phyloP scores from a whole-genome alignment of 164 flowering plant species.

The Magnolia changhungtana region DNA sequence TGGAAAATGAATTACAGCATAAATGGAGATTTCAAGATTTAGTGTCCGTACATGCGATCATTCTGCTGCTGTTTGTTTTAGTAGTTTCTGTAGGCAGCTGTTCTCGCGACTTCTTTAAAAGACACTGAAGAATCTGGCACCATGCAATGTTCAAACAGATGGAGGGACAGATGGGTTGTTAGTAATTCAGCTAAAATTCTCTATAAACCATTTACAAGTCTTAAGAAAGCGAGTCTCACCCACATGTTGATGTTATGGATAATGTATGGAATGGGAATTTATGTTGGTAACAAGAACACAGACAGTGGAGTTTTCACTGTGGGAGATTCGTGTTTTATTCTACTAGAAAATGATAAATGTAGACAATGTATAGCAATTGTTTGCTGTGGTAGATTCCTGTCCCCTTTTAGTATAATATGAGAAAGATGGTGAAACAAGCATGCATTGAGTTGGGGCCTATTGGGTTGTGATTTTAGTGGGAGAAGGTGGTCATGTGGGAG shows the following conservation, averaged over 20 bases:
- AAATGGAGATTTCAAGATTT: not conserved
- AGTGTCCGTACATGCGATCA: slow-evolving; percentile 18
- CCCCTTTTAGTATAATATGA: not conserved
- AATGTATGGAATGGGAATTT: not conserved
- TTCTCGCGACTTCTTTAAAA: slow-evolving; percentile 20
- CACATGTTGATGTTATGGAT: slow-evolving; percentile 26
- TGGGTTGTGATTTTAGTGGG: slow-evolving; percentile 1
- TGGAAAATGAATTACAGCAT: not conserved
- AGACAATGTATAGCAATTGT: not conserved
- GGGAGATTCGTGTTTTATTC: slow-evolving; percentile 7
- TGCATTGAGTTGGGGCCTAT: not conserved
- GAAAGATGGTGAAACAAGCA: slow-evolving; percentile 5
- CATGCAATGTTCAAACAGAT: not conserved
- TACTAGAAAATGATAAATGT: not conserved
- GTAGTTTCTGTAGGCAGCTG: slow-evolving; percentile 14
- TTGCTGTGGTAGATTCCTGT: too few species aligned
- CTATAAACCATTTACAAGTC: not conserved
- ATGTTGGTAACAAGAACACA: not conserved
- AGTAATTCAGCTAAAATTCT: not conserved
- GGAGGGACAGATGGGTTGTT: not conserved
- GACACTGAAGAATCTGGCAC: slow-evolving; percentile 18
- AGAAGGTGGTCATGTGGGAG: not conserved
- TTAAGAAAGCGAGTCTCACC: slow-evolving; percentile 8
- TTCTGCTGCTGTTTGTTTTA: slow-evolving; percentile 17
- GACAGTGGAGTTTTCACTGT: slow-evolving; percentile 1